Evolutionary conservation across 148 eudicot genomes (phyloP), one percentile per base, ranked within the genome.

Genomic region (Cornus suecica): DNA sequence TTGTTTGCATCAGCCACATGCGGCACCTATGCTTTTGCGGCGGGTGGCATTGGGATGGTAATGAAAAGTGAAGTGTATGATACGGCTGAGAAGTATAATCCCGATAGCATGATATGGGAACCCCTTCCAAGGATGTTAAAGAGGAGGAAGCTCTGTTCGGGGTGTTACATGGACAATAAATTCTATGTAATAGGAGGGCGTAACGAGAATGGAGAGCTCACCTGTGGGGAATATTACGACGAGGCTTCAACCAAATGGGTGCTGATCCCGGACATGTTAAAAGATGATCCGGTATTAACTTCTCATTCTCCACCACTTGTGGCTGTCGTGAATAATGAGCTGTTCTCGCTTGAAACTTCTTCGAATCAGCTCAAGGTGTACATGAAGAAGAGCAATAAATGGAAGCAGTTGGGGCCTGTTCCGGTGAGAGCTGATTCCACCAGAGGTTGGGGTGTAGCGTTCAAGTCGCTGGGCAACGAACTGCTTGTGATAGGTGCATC

Each of bases 401-500:
- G 97, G 97, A 91, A 77, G 83, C 81, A 58, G 54, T 31, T 93
- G 75, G 97, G 97, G 23, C 77, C 27, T 0, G 86, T 90, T 22
- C 97, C 95, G 0, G 92, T 89, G 15, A 82, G 88, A 66, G 90
- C 97, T 25, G 90, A 89, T 71, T 71, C 58, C 24, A 41, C 66
- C 14, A 75, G 76, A 34, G 95, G 97, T 23, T 93, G 95, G 97
- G 97, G 97, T n/a, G 93, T 93, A 24, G 97, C 97, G 1, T 90
- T 92, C 73, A 90, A 90, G 84, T 90, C 97, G 0, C 63, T 90
- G 11, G 97, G 97, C 1, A 70, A 88, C n/a, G 84, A 89, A 78
- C 76, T 93, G 65, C 81, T 93, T 15, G 95, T 89, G 8, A 88
- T 93, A 11, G 97, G 93, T 20, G 87, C 84, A 48, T 79, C 90